Evolutionary conservation across 2,329 filamentous ascomycete species (phyloP).

Genomic region (Colletotrichum somersetense): DNA sequence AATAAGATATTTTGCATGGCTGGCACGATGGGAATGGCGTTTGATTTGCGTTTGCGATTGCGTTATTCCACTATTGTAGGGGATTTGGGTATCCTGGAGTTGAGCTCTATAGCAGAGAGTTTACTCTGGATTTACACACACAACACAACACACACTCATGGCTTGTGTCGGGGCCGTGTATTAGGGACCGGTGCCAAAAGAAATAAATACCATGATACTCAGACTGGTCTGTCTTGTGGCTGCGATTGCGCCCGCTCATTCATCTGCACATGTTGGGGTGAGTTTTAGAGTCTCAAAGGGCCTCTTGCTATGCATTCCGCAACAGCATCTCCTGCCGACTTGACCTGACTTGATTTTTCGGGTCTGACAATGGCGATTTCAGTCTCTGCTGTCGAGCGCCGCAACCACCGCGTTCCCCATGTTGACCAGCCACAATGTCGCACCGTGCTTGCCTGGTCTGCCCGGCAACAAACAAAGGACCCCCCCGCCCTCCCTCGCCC

Average conservation of each 20-base stretch:
- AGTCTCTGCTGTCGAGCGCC: not conserved
- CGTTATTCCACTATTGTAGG: conserved; percentile 35
- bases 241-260: not conserved
- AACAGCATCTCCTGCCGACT: not conserved
- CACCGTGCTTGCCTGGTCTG: conserved; percentile 13
- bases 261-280: not conserved
- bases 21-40: conserved; percentile 42
- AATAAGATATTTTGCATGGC: conserved; percentile 38
- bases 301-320: not conserved
- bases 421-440: conserved; percentile 15
- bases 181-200: conserved; percentile 25
- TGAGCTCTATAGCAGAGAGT: conserved; percentile 27
- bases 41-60: conserved; percentile 37
- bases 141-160: conserved; percentile 9
- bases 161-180: conserved; percentile 3
- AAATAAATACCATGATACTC: conserved; percentile 32
- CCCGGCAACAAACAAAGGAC: conserved; percentile 37
- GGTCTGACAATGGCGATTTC: not conserved
- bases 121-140: conserved; percentile 27
- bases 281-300: not conserved
- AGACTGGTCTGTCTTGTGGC: not conserved
- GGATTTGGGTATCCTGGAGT: conserved; percentile 39
- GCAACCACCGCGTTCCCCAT: not conserved
- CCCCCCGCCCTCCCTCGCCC: not conserved
- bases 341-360: not conserved